Conservation (phyloP, 2,329 filamentous ascomycete species). For the Aspergillus puulaauensis region DNA sequence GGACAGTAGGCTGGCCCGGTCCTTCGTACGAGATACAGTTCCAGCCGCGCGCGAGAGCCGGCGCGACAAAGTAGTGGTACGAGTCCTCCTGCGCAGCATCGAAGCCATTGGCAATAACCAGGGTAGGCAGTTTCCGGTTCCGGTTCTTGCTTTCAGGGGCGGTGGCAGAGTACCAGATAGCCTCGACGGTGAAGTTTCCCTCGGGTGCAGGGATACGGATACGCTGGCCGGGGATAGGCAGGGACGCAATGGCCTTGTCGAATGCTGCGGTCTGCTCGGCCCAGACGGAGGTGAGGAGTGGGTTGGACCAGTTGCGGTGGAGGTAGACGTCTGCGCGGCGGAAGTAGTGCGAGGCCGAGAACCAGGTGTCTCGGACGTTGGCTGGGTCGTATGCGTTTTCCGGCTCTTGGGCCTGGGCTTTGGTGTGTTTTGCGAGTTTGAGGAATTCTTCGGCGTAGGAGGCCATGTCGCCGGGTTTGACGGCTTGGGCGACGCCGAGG, state of each 20-base stretch:
- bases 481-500: constrained; percentile 18
- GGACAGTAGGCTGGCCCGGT: constrained; percentile 45
- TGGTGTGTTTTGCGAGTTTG: constrained; percentile 8
- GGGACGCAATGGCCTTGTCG: constrained; percentile 36
- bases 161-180: not conserved
- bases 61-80: constrained; percentile 37
- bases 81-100: constrained; percentile 48
- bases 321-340: constrained; percentile 46
- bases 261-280: constrained; percentile 37
- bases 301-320: constrained; percentile 42
- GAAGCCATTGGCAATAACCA: constrained; percentile 44
- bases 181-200: not conserved
- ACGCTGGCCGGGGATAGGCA: constrained; percentile 39
- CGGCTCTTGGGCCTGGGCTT: constrained; percentile 16
- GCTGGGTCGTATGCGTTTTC: constrained; percentile 7
- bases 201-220: constrained; percentile 24
- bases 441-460: constrained; percentile 13
- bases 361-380: not conserved
- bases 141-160: too few species aligned
- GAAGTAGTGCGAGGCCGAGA: constrained; percentile 36
- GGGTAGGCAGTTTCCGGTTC: constrained; percentile 18
- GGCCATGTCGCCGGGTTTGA: constrained; percentile 17
- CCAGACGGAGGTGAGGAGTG: constrained; percentile 36
- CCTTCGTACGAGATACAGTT: constrained; percentile 50
- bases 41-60: constrained; percentile 42